Conservation (phyloP, 2,329 filamentous ascomycete species). For the Mariannaea elegans region DNA sequence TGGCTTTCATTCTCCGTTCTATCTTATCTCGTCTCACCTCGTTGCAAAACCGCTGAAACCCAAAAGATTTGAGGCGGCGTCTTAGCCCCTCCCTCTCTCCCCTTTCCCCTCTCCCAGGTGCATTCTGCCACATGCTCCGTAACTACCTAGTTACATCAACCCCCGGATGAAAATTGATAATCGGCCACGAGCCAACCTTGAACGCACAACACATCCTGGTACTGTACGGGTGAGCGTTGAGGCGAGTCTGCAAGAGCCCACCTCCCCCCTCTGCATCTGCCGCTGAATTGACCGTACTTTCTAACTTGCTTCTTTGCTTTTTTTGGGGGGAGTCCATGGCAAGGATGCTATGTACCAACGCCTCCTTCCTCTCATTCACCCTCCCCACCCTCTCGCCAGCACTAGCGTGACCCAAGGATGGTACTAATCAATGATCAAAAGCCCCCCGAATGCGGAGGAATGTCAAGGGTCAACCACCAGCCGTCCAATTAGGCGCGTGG, state of each 20-base stretch:
- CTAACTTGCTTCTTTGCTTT: not conserved
- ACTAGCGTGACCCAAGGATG: not conserved
- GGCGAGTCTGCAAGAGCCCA: no score
- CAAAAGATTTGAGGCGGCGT: not conserved
- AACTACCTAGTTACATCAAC: no score
- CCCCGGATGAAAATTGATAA: not conserved
- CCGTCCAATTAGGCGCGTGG: conserved; percentile 9
- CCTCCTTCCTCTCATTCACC: not conserved
- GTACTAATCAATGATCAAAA: not conserved
- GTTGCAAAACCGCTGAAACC: not conserved
- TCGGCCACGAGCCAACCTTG: not conserved
- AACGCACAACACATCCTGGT: not conserved
- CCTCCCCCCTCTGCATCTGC: no score
- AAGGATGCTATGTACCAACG: conserved; percentile 4
- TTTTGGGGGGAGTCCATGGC: conserved; percentile 6
- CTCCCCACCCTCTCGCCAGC: conserved; percentile 7
- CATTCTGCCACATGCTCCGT: not conserved
- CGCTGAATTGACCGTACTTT: not conserved
- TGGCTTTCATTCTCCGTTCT: not conserved
- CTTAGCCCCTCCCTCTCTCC: not conserved
- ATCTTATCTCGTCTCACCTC: not conserved
- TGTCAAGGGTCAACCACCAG: not conserved
- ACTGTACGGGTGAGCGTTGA: no score
- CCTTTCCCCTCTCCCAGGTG: no score
- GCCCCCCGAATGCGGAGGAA: conserved; percentile 14